Conservation (phyloP, 2,329 filamentous ascomycete species). For the Sclerotinia subarctica region DNA sequence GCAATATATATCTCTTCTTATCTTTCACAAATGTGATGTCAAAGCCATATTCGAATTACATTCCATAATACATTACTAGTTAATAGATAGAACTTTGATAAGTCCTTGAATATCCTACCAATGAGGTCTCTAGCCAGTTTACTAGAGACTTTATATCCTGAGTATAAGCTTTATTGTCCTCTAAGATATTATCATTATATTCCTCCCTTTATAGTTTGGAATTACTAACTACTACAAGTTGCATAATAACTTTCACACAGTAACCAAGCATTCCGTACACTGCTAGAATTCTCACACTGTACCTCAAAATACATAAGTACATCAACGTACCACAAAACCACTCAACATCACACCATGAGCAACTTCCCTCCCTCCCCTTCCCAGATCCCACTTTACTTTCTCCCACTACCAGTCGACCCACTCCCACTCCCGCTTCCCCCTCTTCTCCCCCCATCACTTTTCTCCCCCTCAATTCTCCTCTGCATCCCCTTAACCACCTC, state of each 20-base stretch:
- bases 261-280: not conserved
- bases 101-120: no score
- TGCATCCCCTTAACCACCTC: rapidly evolving
- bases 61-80: no score
- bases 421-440: not conserved
- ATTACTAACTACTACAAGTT: no score
- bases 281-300: not conserved
- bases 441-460: not conserved
- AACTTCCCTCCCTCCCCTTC: no score
- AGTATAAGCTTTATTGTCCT: not conserved
- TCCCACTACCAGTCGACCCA: not conserved
- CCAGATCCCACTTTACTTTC: no score
- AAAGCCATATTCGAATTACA: no score
- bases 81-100: no score
- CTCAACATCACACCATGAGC: no score
- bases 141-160: no score
- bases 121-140: no score
- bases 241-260: not conserved
- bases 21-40: no score
- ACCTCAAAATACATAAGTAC: not conserved
- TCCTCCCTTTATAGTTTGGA: not conserved
- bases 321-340: rapidly evolving
- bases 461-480: not conserved
- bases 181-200: not conserved
- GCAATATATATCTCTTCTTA: no score